Evolutionary conservation across 1,139 yeast species (phyloP).

Genomic region (Debaryomyces robertsiae): DNA sequence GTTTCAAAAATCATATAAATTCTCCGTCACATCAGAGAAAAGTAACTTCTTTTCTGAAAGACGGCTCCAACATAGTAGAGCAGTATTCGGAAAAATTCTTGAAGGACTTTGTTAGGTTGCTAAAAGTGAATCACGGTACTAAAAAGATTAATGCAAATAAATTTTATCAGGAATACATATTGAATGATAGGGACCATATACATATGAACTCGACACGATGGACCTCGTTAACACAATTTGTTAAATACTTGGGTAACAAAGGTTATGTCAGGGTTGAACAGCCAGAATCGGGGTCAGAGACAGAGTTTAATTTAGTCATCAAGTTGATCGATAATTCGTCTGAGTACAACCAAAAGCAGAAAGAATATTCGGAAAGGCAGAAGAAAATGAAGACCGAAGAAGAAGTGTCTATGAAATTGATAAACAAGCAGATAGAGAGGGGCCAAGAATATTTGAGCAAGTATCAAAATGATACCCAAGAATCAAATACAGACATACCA

Average conservation of each 20-base stretch:
- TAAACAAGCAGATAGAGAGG: conserved; percentile 55
- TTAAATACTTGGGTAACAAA: conserved; percentile 60
- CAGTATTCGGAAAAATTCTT: conserved; percentile 64
- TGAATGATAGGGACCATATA: conserved; percentile 73
- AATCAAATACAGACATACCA: conserved; percentile 1
- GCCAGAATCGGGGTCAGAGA: conserved; percentile 40
- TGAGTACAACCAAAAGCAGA: conserved; percentile 17
- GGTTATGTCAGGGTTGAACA: conserved; percentile 60
- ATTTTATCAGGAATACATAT: conserved; percentile 85
- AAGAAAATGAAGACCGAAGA: conserved; percentile 46
- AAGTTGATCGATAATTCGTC: conserved; percentile 28
- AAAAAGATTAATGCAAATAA: conserved; percentile 78
- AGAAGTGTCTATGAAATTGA: conserved; percentile 31
- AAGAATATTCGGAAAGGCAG: conserved; percentile 16
- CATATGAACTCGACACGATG: conserved; percentile 91
- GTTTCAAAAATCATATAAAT: conserved; percentile 82
- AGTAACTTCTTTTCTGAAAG: conserved; percentile 36
- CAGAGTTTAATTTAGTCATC: conserved; percentile 42
- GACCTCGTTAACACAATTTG: conserved; percentile 69
- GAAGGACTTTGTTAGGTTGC: conserved; percentile 62
- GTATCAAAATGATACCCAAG: conserved; percentile 15
- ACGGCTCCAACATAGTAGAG: conserved; percentile 51
- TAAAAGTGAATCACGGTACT: conserved; percentile 76
- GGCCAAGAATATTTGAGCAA: conserved; percentile 32
- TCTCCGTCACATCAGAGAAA: conserved; percentile 69